Conservation (phyloP, 2,329 filamentous ascomycete species). For the Cercospora zeae-maydis region DNA sequence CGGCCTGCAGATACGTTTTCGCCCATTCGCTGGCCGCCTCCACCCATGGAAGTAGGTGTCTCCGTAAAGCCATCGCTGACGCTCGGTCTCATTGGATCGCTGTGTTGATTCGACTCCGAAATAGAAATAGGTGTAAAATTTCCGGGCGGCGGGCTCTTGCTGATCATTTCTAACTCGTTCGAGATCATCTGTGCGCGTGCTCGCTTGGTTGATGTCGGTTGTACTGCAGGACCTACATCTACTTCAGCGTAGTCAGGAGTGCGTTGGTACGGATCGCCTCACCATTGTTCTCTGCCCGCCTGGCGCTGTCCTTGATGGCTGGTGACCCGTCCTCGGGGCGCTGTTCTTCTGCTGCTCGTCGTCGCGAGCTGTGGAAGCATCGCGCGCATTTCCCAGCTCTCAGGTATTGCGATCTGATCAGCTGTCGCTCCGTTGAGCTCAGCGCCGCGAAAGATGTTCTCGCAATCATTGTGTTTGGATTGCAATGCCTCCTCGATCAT, state of each 20-base stretch:
- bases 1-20: slow-evolving; percentile 24
- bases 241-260: not conserved
- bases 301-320: slow-evolving; percentile 8
- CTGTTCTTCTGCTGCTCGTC: slow-evolving; percentile 11
- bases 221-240: slow-evolving; percentile 7
- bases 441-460: slow-evolving; percentile 17
- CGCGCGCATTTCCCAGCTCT: slow-evolving; percentile 24
- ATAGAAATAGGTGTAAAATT: slow-evolving; percentile 9
- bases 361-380: slow-evolving; percentile 23
- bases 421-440: slow-evolving; percentile 23
- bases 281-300: slow-evolving; percentile 8
- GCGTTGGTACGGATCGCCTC: not conserved
- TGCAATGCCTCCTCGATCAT: not conserved
- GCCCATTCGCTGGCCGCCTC: slow-evolving; percentile 21
- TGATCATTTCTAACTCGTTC: slow-evolving; percentile 28
- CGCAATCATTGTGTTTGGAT: slow-evolving; percentile 14
- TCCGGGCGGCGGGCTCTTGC: slow-evolving; percentile 25
- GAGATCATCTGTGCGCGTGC: slow-evolving; percentile 26
- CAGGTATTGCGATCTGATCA: slow-evolving; percentile 14
- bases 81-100: slow-evolving; percentile 14
- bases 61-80: slow-evolving; percentile 20
- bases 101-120: slow-evolving; percentile 15
- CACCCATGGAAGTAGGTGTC: slow-evolving; percentile 15
- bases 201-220: slow-evolving; percentile 7
- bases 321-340: slow-evolving; percentile 15